Evolutionary conservation across 768 basidiomycete genomes (phyloP), one percentile per base, ranked within the genome.

Genomic region (Leccinum variicolor): DNA sequence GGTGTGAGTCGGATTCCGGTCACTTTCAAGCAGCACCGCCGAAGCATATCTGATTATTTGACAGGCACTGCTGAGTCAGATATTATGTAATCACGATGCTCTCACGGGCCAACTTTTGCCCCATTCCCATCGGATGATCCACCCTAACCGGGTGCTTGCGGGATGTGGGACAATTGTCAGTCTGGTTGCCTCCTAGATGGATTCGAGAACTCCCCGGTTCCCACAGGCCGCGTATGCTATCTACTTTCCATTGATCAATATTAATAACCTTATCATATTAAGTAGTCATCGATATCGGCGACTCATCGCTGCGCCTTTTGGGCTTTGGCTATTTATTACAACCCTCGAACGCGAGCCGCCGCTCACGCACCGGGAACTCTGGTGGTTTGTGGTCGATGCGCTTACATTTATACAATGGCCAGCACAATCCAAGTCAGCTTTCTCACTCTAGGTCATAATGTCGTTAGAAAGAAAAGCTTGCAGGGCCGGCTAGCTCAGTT

Each of bases 401-500:
- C 34, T 7, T 7, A 10, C 34, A 6, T 34, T 15, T 15, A 34
- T 15, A 34, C 15, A 15, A 7, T 15, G 34, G 34, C 33, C 10
- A 14, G 13, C 15, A n/a, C 33, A 13, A 34, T 39, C 36, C 8
- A 39, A 39, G 36, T n/a, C 36, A 39, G 17, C 39, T 39, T n/a
- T 43, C 41, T 10, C 5, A n/a, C 19, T 21, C 19, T 19, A 21
- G 10, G 11, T 19, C 19, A 21, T 43, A 13, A 13, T 19, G 11
- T 13, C 2, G 19, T 43, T 21, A 13, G 6, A 3, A 0, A 21
- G 11, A 6, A 13, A 13, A 1, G 11, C 41, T 21, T 11, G 0
- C 0, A 21, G 0, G 50, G 67, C 69, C 67, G 67, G 62, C 69
- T 69, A 69, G 69, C 69, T 69, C 67, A 69, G 67, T 68, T 69